Base-by-base conservation (phyloP, 2,329 filamentous ascomycete genomes). In the Cordyceps javanica region DNA sequence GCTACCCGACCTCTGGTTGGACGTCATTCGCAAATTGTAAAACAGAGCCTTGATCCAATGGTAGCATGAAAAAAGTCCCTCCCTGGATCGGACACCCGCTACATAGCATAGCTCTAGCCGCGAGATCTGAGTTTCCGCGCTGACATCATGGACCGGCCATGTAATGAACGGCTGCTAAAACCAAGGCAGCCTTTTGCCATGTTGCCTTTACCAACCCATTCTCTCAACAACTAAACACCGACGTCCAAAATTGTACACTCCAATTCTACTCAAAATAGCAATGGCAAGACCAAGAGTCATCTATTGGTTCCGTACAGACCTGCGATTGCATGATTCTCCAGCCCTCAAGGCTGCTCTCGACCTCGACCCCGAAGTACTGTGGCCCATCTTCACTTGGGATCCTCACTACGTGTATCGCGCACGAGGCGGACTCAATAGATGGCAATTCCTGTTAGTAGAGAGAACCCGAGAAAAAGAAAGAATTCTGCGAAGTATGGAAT, bases 381-480 rank as follows among this genome's bases (percentile, higher is more conserved):
- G 87, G 75, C 88, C 88, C 1, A 81, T 91, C 46, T 92, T 89
- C 78, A 90, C 86, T 1, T 92, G 88, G 87, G 88, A 91, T 67
- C 88, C 88, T 58, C 87, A 91, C 68, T 91, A 91, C 67, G 87
- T 91, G 26, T 91, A 90, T 67, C 80, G 80, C 32, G 83, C 85
- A 1, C 80, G 88, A 58, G 87, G 86, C 5, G 87, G 87, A 0
- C 74, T 83, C 9, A 92, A 92, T 65, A 77, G 89, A 63, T 91
- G 87, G 86, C 85, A 89, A 64, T 91, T 87, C 65, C 70, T 90
- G 75, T 83, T 65, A 65, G 75, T 60, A 39, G 13, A 57, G 9
- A n/a, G n/a, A n/a, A n/a, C n/a, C n/a, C n/a, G 8, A 39, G 7
- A 2, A 19, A 16, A 39, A 21, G n/a, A n/a, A n/a, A n/a, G n/a